These are phyloP conservation scores for Arthrobotrys iridis DNA, from an alignment of 2,329 filamentous ascomycete species.

Conservation along the genomic window DNA sequence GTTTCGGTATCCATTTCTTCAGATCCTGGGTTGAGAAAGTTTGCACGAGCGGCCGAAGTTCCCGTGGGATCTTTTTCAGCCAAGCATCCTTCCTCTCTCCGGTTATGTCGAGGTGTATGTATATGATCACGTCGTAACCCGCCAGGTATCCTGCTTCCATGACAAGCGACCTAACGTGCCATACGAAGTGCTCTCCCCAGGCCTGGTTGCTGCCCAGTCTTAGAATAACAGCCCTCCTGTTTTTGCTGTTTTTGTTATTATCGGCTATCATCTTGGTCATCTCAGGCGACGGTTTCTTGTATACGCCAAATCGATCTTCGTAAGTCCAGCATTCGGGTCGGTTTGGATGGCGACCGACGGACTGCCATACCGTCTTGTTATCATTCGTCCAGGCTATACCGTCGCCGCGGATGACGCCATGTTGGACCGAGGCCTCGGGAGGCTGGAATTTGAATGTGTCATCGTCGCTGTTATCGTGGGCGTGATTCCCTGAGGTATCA, in stretches of 20 bases:
- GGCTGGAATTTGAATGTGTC: constrained; percentile 3
- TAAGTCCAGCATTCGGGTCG: constrained; percentile 42
- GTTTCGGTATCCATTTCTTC: constrained; percentile 20
- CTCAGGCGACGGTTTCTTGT: constrained; percentile 7
- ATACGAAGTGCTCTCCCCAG: constrained; percentile 21
- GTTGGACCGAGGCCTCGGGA: constrained; percentile 24
- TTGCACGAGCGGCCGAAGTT: constrained; percentile 27
- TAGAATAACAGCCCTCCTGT: constrained; percentile 23
- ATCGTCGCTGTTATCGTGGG: no score
- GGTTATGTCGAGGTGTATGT: constrained; percentile 20
- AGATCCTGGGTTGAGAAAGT: constrained; percentile 26
- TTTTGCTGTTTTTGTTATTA: constrained; percentile 16
- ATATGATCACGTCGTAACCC: constrained; percentile 24
- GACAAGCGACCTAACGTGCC: constrained; percentile 23
- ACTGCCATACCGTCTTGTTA: constrained; percentile 34
- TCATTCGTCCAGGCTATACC: constrained; percentile 27
- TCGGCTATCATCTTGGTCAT: constrained; percentile 1
- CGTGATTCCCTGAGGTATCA: no score
- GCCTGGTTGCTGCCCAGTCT: constrained; percentile 3
- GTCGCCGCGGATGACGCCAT: constrained; percentile 40
- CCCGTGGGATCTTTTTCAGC: constrained; percentile 13
- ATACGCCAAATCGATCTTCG: constrained; percentile 33
- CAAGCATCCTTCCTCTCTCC: background rate
- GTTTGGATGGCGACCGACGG: constrained; percentile 34
- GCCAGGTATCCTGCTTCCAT: constrained; percentile 43